These are phyloP conservation scores for Barnettozyma californica DNA, from an alignment of 805 yeast genomes.

Conservation along the genomic window DNA sequence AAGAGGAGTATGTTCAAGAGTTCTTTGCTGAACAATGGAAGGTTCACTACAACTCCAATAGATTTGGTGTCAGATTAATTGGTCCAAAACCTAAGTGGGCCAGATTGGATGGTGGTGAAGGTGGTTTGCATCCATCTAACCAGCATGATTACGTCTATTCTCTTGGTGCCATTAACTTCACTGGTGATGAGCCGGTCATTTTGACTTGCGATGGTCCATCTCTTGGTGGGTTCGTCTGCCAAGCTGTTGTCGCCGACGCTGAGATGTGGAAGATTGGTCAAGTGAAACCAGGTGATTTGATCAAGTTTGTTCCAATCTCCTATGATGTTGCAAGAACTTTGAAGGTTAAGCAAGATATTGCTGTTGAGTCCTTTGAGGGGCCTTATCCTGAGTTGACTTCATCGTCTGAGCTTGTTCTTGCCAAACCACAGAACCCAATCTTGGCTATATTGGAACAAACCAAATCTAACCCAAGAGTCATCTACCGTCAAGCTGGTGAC, in stretches of 20 bases:
- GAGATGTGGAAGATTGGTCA: slow-evolving; percentile 99
- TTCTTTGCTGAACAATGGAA: slow-evolving; percentile 84
- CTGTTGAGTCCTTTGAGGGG: slow-evolving; percentile 41
- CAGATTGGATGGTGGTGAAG: slow-evolving; percentile 93
- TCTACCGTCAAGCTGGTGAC: slow-evolving; percentile 96
- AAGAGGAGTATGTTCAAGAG: slow-evolving; percentile 62
- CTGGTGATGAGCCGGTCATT: slow-evolving; percentile 98
- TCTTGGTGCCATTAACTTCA: slow-evolving; percentile 92
- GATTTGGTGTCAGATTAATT: slow-evolving; percentile 90
- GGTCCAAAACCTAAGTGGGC: slow-evolving; percentile 99
- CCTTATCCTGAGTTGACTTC: slow-evolving; percentile 27
- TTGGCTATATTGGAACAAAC: slow-evolving; percentile 46
- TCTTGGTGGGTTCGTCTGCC: slow-evolving; percentile 94
- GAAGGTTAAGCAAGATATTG: slow-evolving; percentile 54
- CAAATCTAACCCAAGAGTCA: slow-evolving; percentile 58
- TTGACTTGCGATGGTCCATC: slow-evolving; percentile 97
- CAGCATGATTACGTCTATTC: slow-evolving; percentile 97
- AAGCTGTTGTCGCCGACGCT: slow-evolving; percentile 91
- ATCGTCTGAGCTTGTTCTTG: slow-evolving; percentile 27
- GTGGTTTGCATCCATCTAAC: slow-evolving; percentile 97
- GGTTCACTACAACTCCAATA: slow-evolving; percentile 93
- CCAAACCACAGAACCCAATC: slow-evolving; percentile 64
- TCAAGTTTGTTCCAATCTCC: slow-evolving; percentile 73
- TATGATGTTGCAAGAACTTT: slow-evolving; percentile 63
- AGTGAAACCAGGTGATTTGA: slow-evolving; percentile 87